Conservation (phyloP, 352 stramenopile species). For the Peronosclerospora sorghi region DNA sequence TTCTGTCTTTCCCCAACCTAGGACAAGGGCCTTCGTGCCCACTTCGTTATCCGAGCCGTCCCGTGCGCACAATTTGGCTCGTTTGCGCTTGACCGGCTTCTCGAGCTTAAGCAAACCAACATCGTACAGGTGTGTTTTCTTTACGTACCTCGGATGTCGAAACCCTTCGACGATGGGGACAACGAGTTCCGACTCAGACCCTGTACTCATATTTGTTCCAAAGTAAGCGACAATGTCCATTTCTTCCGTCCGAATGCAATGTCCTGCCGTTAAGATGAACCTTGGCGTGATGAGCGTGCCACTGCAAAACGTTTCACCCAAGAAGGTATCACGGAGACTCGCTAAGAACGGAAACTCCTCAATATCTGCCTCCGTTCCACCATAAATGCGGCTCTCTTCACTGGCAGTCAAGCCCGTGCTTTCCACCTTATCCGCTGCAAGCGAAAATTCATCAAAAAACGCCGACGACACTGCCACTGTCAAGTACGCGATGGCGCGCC, state of each 20-base stretch:
- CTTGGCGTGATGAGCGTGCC: conserved; percentile 39
- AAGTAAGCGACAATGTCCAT: conserved; percentile 16
- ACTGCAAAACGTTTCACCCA: conserved; percentile 40
- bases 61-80: conserved; percentile 21
- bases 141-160: conserved; percentile 20
- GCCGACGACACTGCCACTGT: conserved; percentile 5
- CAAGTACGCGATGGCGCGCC: conserved; percentile 2
- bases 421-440: neutral
- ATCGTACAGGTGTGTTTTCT: conserved; percentile 28
- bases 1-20: conserved; percentile 49
- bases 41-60: conserved; percentile 42
- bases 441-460: conserved; percentile 1
- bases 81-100: conserved; percentile 20
- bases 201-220: conserved; percentile 12
- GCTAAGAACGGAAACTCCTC: conserved; percentile 41
- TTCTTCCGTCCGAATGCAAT: conserved; percentile 38
- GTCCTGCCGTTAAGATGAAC: conserved; percentile 58
- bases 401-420: conserved; percentile 13
- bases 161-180: conserved; percentile 8
- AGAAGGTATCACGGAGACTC: conserved; percentile 22
- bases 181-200: neutral
- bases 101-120: conserved; percentile 46
- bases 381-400: conserved; percentile 49
- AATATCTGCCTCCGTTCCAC: conserved; percentile 38
- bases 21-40: conserved; percentile 34